A percentile compares a stretch with the other conserved stretches of the same genome.
These are phyloP conservation scores for Solanum bulbocastanum DNA, from an alignment of 257 asterid species.

Conservation along the genomic window DNA sequence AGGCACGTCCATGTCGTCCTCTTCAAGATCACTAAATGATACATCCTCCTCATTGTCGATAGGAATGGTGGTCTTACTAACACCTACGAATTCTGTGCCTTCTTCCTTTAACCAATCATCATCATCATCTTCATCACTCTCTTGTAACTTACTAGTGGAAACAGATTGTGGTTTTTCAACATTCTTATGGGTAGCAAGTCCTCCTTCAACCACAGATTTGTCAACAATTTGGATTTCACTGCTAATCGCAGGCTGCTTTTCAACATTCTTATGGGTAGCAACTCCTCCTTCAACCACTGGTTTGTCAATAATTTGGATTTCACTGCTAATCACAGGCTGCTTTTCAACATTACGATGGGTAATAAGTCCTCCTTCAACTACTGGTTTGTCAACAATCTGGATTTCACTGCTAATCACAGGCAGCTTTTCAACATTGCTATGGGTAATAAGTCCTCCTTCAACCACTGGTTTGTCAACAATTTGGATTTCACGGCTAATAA, in stretches of 20 bases:
- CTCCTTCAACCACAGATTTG: conserved; percentile 18
- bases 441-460: conserved; percentile 4
- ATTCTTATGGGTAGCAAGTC: conserved; percentile 6
- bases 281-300: conserved; percentile 6
- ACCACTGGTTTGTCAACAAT: conserved; percentile 13
- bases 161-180: conserved; percentile 14
- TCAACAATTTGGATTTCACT: conserved; percentile 20
- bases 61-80: conserved; percentile 29
- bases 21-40: conserved; percentile 95
- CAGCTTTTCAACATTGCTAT: conserved; percentile 10
- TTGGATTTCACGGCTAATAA: conserved; percentile 17
- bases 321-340: background rate
- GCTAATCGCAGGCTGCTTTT: background rate
- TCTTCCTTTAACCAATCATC: conserved; percentile 98
- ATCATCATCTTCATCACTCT: conserved; percentile 61
- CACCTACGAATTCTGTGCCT: conserved; percentile 27
- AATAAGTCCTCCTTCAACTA: background rate
- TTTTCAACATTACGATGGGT: conserved; percentile 14
- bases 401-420: conserved; percentile 11
- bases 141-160: conserved; percentile 15
- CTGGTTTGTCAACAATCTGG: conserved; percentile 20
- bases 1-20: conserved; percentile 51
- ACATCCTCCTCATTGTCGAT: conserved; percentile 81
- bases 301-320: conserved; percentile 25
- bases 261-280: conserved; percentile 14